phyloP scores from a whole-genome alignment of 441 rosid genomes.

The Mallotus japonicus region DNA sequence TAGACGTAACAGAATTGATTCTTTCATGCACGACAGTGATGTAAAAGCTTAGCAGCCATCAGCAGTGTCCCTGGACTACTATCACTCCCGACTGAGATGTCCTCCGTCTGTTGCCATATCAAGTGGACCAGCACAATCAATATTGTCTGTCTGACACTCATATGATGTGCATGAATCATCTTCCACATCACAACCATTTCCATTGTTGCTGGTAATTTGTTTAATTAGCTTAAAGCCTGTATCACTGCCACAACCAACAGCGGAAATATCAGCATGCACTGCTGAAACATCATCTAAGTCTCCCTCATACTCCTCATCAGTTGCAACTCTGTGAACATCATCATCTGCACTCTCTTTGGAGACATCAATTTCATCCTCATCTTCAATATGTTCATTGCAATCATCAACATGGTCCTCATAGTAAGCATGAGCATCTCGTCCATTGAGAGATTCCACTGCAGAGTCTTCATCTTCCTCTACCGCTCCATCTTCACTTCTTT shows the following conservation, averaged over 20 bases:
- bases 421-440: constrained; percentile 22
- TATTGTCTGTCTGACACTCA: constrained; percentile 30
- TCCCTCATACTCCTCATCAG: constrained; percentile 37
- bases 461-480: constrained; percentile 50
- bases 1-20: neutral
- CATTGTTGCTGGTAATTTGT: constrained; percentile 16
- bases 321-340: constrained; percentile 10
- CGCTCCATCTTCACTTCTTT: constrained; percentile 36
- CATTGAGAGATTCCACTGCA: constrained; percentile 41
- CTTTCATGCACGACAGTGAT: neutral
- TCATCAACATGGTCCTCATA: constrained; percentile 27
- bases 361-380: constrained; percentile 28
- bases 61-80: neutral
- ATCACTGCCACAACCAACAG: constrained; percentile 17
- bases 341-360: constrained; percentile 13
- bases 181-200: constrained; percentile 27
- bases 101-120: constrained; percentile 16
- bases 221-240: constrained; percentile 12
- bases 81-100: constrained; percentile 24
- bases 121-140: constrained; percentile 20
- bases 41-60: neutral
- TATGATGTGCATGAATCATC: constrained; percentile 55
- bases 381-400: constrained; percentile 30
- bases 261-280: constrained; percentile 16
- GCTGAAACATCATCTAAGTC: constrained; percentile 32